These are phyloP conservation scores for Fraxinus americana DNA, from an alignment of 257 asterid genomes.

Conservation along the genomic window DNA sequence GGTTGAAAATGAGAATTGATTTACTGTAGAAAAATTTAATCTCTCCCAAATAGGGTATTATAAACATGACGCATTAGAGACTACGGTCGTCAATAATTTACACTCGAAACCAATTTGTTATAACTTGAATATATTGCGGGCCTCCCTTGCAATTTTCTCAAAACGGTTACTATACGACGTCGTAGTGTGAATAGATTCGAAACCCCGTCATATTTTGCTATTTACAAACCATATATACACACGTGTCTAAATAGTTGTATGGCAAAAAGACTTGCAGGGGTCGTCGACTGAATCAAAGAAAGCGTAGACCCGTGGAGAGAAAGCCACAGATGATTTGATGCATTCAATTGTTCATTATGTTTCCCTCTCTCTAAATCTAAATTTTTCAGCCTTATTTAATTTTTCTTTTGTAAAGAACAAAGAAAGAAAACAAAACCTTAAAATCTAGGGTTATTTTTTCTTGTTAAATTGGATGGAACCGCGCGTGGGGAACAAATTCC, in stretches of 20 bases:
- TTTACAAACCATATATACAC: not conserved
- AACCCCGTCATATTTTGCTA: not conserved
- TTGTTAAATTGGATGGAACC: constrained; percentile 53
- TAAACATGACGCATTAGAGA: not conserved
- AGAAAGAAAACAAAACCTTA: not conserved
- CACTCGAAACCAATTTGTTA: not conserved
- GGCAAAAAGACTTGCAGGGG: not conserved
- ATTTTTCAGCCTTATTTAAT: not conserved
- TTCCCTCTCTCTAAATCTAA: not conserved
- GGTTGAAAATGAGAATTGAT: too few species aligned
- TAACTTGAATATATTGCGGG: not conserved
- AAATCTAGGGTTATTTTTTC: constrained; percentile 13
- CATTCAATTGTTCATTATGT: not conserved
- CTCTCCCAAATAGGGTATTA: too few species aligned
- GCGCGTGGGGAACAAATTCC: constrained; percentile 65
- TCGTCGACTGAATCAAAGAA: constrained; percentile 1
- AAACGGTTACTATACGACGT: not conserved
- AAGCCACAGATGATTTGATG: not conserved
- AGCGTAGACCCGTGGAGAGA: not conserved
- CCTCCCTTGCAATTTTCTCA: not conserved
- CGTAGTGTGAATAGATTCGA: not conserved
- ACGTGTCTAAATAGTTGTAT: not conserved
- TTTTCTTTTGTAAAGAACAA: not conserved
- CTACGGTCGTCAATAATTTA: not conserved
- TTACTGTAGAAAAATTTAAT: too few species aligned